Evolutionary conservation across 768 basidiomycete species (phyloP).

Genomic region (Podaxis pistillaris): DNA sequence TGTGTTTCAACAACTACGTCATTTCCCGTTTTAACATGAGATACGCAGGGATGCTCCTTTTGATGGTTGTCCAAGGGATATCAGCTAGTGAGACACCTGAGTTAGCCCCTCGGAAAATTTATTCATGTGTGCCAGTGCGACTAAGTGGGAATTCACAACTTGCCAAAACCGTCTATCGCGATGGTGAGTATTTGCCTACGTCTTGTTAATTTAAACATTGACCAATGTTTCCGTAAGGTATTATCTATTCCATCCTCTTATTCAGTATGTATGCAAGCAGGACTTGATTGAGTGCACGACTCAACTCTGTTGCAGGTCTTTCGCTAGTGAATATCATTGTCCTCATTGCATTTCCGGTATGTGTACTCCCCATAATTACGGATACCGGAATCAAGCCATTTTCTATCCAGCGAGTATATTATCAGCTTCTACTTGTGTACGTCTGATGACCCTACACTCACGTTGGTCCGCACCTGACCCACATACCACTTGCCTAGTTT

Average conservation of each 20-base stretch:
- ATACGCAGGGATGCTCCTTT: background rate
- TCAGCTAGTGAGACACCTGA: background rate
- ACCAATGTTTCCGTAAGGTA: background rate
- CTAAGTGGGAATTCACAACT: background rate
- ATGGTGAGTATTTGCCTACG: background rate
- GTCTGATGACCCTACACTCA: background rate
- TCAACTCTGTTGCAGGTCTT: background rate
- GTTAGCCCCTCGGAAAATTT: too few relatives aligned
- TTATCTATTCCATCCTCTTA: background rate
- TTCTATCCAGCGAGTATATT: background rate
- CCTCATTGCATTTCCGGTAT: background rate
- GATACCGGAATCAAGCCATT: background rate
- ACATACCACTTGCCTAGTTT: background rate
- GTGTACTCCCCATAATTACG: too few relatives aligned
- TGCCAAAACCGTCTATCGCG: background rate
- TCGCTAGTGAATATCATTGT: background rate
- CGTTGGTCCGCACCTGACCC: background rate
- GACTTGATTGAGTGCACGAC: background rate
- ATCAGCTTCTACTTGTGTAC: background rate
- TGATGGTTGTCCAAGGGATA: background rate
- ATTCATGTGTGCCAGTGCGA: background rate
- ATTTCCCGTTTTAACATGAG: background rate
- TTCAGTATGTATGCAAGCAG: background rate
- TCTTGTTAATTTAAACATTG: background rate
- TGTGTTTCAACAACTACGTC: background rate